phyloP scores from a whole-genome alignment of 2,329 filamentous ascomycete species.

The Colletotrichum gigasporum region DNA sequence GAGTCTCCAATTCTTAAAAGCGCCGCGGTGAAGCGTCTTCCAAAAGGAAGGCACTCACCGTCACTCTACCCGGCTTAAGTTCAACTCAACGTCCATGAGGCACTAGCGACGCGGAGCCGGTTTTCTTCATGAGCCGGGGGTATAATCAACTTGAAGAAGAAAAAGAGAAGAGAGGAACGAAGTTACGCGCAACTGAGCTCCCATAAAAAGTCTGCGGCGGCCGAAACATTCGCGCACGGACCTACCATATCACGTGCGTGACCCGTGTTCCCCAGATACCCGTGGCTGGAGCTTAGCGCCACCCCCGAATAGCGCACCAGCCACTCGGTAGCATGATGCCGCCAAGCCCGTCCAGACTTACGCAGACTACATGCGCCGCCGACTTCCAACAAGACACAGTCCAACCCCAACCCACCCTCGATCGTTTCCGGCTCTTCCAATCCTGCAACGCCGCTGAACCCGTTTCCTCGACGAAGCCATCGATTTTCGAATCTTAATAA shows the following conservation, averaged over 20 bases:
- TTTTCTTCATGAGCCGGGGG: slow-evolving; percentile 63
- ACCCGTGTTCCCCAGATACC: not conserved
- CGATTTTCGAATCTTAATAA: slow-evolving; percentile 19
- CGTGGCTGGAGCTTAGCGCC: not conserved
- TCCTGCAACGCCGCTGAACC: not conserved
- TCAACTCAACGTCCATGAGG: slow-evolving; percentile 62
- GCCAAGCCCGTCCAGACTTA: slow-evolving; percentile 29
- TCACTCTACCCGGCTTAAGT: slow-evolving; percentile 66
- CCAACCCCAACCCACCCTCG: not conserved
- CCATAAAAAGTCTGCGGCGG: slow-evolving; percentile 24
- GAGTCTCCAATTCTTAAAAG: slow-evolving; percentile 73
- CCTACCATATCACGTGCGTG: slow-evolving; percentile 10
- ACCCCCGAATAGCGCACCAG: slow-evolving; percentile 23
- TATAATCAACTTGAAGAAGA: slow-evolving; percentile 60
- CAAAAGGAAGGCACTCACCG: slow-evolving; percentile 38
- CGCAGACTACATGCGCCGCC: slow-evolving; percentile 16
- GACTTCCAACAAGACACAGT: not conserved
- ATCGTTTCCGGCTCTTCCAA: slow-evolving; percentile 21
- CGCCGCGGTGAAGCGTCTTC: slow-evolving; percentile 51
- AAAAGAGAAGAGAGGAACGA: slow-evolving; percentile 42
- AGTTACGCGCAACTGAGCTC: slow-evolving; percentile 8
- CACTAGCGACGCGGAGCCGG: slow-evolving; percentile 58
- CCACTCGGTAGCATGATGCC: slow-evolving; percentile 25
- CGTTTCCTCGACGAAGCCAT: not conserved
- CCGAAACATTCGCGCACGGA: slow-evolving; percentile 1